A percentile compares a stretch with the other conserved stretches of the same genome.
These are phyloP conservation scores for Aquilaria sinensis DNA, from an alignment of 345 rosid species.

Conservation along the genomic window DNA sequence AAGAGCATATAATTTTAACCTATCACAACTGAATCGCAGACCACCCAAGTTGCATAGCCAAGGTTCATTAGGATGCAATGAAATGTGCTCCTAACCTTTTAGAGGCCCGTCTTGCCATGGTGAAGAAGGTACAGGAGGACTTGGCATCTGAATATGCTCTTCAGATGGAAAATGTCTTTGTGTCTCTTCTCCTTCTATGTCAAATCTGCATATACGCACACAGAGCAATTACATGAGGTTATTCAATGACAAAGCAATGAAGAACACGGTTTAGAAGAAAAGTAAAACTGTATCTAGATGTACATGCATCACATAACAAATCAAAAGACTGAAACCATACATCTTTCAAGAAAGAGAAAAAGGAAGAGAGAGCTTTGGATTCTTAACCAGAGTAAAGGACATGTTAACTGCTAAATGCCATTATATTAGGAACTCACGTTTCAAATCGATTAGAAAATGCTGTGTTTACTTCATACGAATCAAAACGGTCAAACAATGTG, in stretches of 20 bases:
- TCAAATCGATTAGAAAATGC: conserved; percentile 51
- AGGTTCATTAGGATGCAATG: background rate
- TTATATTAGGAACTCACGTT: conserved; percentile 30
- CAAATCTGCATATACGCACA: conserved; percentile 43
- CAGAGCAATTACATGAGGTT: background rate
- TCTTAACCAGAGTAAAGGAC: too few species aligned
- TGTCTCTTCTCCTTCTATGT: conserved; percentile 61
- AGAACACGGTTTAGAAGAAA: background rate
- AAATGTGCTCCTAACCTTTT: conserved; percentile 38
- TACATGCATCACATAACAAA: too few species aligned
- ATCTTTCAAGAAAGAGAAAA: too few species aligned
- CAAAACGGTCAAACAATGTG: conserved; percentile 57
- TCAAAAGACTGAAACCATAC: too few species aligned
- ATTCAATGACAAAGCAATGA: background rate
- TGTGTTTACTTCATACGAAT: conserved; percentile 40
- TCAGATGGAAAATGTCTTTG: conserved; percentile 41
- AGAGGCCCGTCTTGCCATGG: conserved; percentile 34
- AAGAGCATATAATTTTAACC: too few species aligned
- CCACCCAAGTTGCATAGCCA: too few species aligned
- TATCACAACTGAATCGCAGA: too few species aligned
- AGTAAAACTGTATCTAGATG: too few species aligned
- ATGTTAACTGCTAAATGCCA: too few species aligned
- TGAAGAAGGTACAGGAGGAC: conserved; percentile 44
- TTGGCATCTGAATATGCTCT: conserved; percentile 43
- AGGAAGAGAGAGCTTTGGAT: background rate